Evolutionary conservation across 768 basidiomycete genomes (phyloP), one percentile per base, ranked within the genome.

Genomic region (Candolleomyces eurysporus): DNA sequence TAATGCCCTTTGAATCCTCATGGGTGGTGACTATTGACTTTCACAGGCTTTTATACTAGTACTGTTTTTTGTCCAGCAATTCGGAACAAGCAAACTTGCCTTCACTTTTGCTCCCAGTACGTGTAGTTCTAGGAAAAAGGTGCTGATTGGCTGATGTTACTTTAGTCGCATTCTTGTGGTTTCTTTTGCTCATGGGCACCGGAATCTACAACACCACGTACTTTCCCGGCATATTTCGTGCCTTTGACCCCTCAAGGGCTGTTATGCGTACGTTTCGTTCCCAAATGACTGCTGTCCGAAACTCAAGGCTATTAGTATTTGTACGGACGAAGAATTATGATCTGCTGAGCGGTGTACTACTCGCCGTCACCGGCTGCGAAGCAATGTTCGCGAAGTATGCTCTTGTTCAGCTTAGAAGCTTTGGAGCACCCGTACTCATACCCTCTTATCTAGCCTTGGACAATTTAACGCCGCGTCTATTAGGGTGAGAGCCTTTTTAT

Each of bases 291-390:
- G 45, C 31, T 7, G 9, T 19, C 17, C 11, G 48, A 17, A 9
- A 8, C 58, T 16, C 13, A 49, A 31, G 21, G 45, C 58, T 48
- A 40, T 0, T 60, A 87, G 85, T 84, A 16, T 91, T 91, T 61
- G 85, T 89, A 1, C 80, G 88, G 13, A 90, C 87, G 1, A 75
- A 72, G 57, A 71, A 88, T 61, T 90, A 84, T 61, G 84, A 86
- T 61, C 69, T 83, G 5, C 79, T 91, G 0, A 78, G 85, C 8
- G 89, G 88, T 39, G 79, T 90, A 1, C 73, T 91, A 6, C 80
- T 91, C 1, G 81, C 84, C 1, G 63, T 90, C n/a, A 91, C 89
- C 0, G 89, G 89, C 0, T 86, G 82, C 65, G 88, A 90, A 68
- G 86, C 86, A 0, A 73, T 87, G 51, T 87, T 87, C 70, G 87